Evolutionary conservation across 164 flowering plant genomes (phyloP).

Genomic region (Aristolochia contorta): DNA sequence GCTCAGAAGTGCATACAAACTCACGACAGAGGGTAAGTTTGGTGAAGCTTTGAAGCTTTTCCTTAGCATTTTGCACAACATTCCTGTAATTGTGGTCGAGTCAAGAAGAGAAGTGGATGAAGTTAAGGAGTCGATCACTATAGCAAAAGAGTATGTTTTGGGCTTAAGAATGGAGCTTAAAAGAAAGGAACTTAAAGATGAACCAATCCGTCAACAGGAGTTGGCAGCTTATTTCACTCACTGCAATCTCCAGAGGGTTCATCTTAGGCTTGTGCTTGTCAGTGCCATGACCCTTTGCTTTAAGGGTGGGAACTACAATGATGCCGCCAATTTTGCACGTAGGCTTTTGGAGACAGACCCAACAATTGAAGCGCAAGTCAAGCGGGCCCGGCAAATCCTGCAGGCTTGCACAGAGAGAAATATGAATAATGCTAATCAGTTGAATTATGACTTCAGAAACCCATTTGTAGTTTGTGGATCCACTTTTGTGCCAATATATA

Average conservation of each 20-base stretch:
- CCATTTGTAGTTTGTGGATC: slow-evolving; percentile 82
- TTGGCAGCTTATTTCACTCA: slow-evolving; percentile 76
- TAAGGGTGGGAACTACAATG: slow-evolving; percentile 48
- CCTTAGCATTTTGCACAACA: slow-evolving; percentile 32
- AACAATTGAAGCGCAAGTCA: slow-evolving; percentile 45
- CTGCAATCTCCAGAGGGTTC: slow-evolving; percentile 43
- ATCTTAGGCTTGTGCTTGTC: slow-evolving; percentile 35
- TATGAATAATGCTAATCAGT: slow-evolving; percentile 30
- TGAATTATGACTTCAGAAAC: slow-evolving; percentile 75
- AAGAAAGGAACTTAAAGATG: slow-evolving; percentile 43
- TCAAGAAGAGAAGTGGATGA: slow-evolving; percentile 68
- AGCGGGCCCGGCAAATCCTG: slow-evolving; percentile 57
- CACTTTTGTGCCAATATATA: slow-evolving; percentile 64
- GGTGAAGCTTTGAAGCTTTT: slow-evolving; percentile 53
- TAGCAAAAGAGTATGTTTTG: slow-evolving; percentile 50
- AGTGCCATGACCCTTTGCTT: slow-evolving; percentile 46
- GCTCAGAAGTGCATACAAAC: slow-evolving; percentile 64
- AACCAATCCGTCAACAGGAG: slow-evolving; percentile 52
- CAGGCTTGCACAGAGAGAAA: slow-evolving; percentile 35
- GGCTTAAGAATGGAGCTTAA: slow-evolving; percentile 44
- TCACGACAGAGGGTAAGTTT: slow-evolving; percentile 51
- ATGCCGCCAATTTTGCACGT: slow-evolving; percentile 62
- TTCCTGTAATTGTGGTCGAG: slow-evolving; percentile 67
- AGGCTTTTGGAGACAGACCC: slow-evolving; percentile 64
- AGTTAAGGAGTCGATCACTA: slow-evolving; percentile 57